Evolutionary conservation across 1,284 basidiomycete species (phyloP).

Genomic region (Inonotus obliquus): DNA sequence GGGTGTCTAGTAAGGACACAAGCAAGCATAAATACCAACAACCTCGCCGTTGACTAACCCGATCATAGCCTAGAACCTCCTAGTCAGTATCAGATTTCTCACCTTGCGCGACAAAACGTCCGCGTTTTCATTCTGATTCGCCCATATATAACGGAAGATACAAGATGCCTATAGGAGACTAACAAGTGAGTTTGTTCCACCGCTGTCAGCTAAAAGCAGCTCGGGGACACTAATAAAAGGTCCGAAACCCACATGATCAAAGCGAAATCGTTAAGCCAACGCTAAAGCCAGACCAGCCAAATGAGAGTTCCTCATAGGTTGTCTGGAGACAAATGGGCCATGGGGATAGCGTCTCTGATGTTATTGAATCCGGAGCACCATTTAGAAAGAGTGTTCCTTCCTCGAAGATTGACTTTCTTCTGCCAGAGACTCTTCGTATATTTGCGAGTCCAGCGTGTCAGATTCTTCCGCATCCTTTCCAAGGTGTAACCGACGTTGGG

Average conservation of each 20-base stretch:
- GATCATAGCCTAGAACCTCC: no score
- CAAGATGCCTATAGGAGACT: background rate
- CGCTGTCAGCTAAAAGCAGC: background rate
- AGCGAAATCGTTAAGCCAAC: background rate
- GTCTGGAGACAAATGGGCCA: background rate
- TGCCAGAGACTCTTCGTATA: background rate
- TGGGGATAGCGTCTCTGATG: background rate
- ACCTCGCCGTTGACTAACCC: no score
- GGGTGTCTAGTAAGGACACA: no score
- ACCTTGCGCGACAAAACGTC: background rate
- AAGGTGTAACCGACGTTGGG: slow-evolving; percentile 21
- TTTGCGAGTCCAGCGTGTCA: background rate
- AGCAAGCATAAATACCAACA: no score
- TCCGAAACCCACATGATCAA: slow-evolving; percentile 8
- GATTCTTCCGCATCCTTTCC: slow-evolving; percentile 20
- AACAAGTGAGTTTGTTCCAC: no score
- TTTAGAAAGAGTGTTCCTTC: background rate
- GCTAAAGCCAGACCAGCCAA: background rate
- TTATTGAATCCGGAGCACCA: background rate
- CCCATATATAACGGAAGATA: background rate
- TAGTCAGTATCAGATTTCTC: no score
- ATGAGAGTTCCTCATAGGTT: background rate
- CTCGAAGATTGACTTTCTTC: background rate
- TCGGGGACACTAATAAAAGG: background rate
- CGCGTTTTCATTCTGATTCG: no score